Conservation (phyloP, 1,284 basidiomycete genomes). For the Melampsora abietis-canadensis region DNA sequence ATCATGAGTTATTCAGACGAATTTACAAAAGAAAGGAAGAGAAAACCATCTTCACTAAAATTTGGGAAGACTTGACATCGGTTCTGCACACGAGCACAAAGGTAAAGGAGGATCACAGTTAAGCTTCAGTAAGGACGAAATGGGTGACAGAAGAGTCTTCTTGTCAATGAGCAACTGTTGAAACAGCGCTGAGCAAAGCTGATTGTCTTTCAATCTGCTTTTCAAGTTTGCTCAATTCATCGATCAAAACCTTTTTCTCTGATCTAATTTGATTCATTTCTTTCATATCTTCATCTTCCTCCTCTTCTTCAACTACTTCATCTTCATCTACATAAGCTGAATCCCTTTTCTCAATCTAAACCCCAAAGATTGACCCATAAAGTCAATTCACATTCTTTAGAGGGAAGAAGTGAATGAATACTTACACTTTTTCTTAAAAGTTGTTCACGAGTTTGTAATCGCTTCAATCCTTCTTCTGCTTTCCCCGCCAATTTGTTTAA, state of each 20-base stretch:
- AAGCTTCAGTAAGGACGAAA: no score
- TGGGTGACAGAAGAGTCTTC: no score
- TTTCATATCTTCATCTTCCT: not conserved
- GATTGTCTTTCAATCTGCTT: not conserved
- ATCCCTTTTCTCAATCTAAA: slow-evolving; percentile 4
- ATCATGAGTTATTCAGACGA: no score
- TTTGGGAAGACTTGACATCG: no score
- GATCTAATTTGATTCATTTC: not conserved
- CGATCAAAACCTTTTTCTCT: not conserved
- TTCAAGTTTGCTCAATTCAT: not conserved
- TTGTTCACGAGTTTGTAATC: slow-evolving; percentile 34
- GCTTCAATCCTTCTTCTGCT: slow-evolving; percentile 10
- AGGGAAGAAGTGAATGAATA: not conserved
- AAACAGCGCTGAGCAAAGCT: no score
- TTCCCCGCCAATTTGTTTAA: slow-evolving; percentile 16
- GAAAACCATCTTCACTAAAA: no score
- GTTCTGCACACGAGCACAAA: no score
- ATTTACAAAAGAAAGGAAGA: no score
- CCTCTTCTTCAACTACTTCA: not conserved
- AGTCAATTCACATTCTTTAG: no score
- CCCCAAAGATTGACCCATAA: not conserved
- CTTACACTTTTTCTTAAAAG: slow-evolving; percentile 27
- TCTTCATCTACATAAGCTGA: not conserved
- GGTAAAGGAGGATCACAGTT: no score
- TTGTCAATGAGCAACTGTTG: no score